Evolutionary conservation across 2,329 filamentous ascomycete genomes (phyloP), one percentile per base, ranked within the genome.

Genomic region (Corinectria fuckeliana): DNA sequence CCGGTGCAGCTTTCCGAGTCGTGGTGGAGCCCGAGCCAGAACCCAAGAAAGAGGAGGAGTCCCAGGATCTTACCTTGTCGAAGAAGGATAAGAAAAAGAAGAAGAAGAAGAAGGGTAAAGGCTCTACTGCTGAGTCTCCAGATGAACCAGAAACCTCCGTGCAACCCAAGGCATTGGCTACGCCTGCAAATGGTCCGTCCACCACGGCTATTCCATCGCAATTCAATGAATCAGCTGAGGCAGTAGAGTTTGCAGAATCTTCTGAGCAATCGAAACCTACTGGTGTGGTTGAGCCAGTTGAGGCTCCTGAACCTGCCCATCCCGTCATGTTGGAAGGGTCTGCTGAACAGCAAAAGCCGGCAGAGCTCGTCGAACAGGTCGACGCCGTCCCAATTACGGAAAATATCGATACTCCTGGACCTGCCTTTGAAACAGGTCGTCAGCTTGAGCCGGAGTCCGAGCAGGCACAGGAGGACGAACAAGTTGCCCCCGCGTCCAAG

Each of bases 11-110:
- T 26, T 14, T 28, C 26, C 41, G 50, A 28, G 9, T 20, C 4
- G n/a, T 34, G 10, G 11, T 23, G 18, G 32, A 36, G 6, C 23
- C 25, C 21, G 36, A 63, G 38, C 54, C 38, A 13, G 47, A 63
- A 14, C 48, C 49, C 26, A 41, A 41, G 14, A 44, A 45, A 38
- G 58, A 62, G 11, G 47, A 45, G 23, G 53, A 58, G 36, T 56
- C 47, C 41, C 41, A 62, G 21, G 53, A 52, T 26, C 11, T 30
- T 34, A 64, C 58, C 8, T 26, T 58, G 16, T 63, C 63, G 4
- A 69, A 71, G 44, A 64, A 69, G 64, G 75, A 71, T 65, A 76
- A 71, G 71, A 73, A 72, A 50, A 61, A 49, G 41, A 62, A 61
- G 42, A 61, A 62, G 34, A 57, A 65, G 14, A 60, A 52, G 23